Conservation (phyloP, 2,329 filamentous ascomycete genomes). For the Hymenoscyphus salicellus region DNA sequence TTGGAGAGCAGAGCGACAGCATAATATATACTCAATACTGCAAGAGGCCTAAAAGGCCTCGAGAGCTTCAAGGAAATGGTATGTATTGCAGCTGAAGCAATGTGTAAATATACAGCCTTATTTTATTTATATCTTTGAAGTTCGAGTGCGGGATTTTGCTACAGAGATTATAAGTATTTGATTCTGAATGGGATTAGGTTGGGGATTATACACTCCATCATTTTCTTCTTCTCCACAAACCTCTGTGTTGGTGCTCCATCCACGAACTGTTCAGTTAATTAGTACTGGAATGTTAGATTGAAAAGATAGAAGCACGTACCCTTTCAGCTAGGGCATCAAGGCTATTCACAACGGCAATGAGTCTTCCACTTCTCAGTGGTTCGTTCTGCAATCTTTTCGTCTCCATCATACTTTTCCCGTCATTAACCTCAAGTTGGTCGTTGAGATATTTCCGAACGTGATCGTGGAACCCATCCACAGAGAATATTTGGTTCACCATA, state of each 20-base stretch:
- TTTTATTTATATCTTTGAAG: conserved; percentile 25
- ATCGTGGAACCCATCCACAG: conserved; percentile 40
- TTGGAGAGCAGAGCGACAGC: too few species aligned
- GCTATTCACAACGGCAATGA: conserved; percentile 47
- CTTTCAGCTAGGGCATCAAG: conserved; percentile 48
- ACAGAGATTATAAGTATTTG: conserved; percentile 4
- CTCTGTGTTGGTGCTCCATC: conserved; percentile 45
- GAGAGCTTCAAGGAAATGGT: too few species aligned
- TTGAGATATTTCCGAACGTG: conserved; percentile 43
- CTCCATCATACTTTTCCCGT: conserved; percentile 53
- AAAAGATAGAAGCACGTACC: neutral
- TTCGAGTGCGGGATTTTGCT: conserved; percentile 26
- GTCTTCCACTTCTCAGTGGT: conserved; percentile 42
- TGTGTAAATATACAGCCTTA: too few species aligned
- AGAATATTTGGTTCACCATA: conserved; percentile 47
- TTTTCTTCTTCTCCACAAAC: conserved; percentile 42
- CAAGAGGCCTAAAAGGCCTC: too few species aligned
- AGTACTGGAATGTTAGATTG: neutral
- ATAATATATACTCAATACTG: too few species aligned
- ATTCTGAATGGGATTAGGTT: neutral
- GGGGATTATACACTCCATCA: conserved; percentile 30
- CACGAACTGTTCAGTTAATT: conserved; percentile 36
- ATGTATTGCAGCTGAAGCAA: too few species aligned
- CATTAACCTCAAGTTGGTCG: conserved; percentile 44
- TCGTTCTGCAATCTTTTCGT: conserved; percentile 49